Evolutionary conservation across 2,329 filamentous ascomycete species (phyloP).

Genomic region (Dothiorella sarmentorum): DNA sequence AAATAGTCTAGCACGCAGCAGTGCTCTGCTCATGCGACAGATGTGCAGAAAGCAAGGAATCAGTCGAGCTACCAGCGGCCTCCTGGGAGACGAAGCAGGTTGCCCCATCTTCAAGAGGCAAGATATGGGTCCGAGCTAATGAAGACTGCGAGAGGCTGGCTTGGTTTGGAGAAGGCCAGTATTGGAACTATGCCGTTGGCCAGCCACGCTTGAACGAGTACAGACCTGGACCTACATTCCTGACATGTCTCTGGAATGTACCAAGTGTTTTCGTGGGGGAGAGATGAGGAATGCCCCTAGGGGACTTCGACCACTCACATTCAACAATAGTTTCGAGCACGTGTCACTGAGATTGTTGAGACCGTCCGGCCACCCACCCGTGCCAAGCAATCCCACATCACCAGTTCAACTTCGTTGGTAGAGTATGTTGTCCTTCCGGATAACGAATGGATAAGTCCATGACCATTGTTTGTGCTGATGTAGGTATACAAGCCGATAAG

Average conservation of each 20-base stretch:
- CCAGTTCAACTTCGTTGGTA: no score
- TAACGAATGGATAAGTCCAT: no score
- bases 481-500: no score
- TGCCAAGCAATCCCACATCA: background rate
- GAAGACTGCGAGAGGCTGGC: constrained; percentile 3
- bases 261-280: background rate
- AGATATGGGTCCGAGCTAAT: constrained; percentile 2
- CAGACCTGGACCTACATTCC: background rate
- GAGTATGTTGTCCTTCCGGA: no score
- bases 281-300: background rate
- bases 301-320: background rate
- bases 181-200: background rate
- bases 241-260: background rate
- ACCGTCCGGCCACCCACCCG: background rate
- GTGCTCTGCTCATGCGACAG: background rate
- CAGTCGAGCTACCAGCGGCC: background rate
- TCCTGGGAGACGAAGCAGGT: constrained; percentile 4
- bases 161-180: background rate
- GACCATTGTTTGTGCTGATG: no score
- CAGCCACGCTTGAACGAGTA: background rate
- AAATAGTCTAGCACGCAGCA: background rate
- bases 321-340: no score
- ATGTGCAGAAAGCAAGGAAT: constrained; percentile 8
- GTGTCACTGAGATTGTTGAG: background rate
- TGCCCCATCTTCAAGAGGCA: constrained; percentile 7